Conservation (phyloP, 805 yeast genomes). For the Metschnikowia colocasiae region DNA sequence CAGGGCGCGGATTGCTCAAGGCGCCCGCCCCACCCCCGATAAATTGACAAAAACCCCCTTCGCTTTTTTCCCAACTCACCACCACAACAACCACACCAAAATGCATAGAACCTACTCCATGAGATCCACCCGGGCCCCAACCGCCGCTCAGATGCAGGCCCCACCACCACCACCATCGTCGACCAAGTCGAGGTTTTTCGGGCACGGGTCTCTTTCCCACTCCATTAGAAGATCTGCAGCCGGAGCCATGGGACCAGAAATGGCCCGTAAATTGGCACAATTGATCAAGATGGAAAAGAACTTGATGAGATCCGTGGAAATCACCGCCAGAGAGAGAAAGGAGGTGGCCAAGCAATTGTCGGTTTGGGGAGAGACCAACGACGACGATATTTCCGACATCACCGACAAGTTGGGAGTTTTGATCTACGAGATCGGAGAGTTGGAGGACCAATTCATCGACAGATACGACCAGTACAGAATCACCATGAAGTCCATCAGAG, state of each 20-base stretch:
- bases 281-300: conserved; percentile 80
- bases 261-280: conserved; percentile 68
- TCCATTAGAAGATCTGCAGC: conserved; percentile 69
- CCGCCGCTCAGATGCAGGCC: conserved; percentile 89
- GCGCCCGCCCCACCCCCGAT: conserved; percentile 4
- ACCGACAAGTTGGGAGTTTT: conserved; percentile 85
- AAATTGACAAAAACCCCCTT: background rate
- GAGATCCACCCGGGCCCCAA: conserved; percentile 93
- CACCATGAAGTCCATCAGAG: conserved; percentile 75
- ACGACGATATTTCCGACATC: conserved; percentile 80
- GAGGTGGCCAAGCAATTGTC: conserved; percentile 80
- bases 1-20: conserved; percentile 1
- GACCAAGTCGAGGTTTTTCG: conserved; percentile 87
- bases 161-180: conserved; percentile 96
- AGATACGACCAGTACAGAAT: conserved; percentile 82
- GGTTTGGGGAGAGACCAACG: conserved; percentile 84
- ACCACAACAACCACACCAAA: background rate
- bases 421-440: conserved; percentile 77
- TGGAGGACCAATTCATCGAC: conserved; percentile 84
- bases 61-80: background rate
- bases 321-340: conserved; percentile 72
- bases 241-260: conserved; percentile 77
- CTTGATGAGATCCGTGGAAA: conserved; percentile 73
- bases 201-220: conserved; percentile 65
- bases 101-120: conserved; percentile 99